Conservation (phyloP, 164 flowering plant species). For the Vitis labrusca region DNA sequence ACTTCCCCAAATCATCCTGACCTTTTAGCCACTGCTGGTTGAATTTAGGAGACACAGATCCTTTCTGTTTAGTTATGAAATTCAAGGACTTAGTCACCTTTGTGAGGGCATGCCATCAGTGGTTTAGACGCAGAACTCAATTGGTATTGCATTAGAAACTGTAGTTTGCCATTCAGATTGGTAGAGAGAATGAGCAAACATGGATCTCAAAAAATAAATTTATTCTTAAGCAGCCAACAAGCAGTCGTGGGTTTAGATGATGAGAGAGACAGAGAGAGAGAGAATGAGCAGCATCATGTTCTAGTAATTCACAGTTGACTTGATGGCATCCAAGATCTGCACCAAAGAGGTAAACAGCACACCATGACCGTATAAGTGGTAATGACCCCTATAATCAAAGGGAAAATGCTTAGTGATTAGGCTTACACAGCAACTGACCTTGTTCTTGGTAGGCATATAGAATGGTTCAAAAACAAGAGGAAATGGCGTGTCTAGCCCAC, state of each 20-base stretch:
- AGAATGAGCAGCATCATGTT: background rate
- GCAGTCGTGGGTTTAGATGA: background rate
- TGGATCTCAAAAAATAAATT: no score
- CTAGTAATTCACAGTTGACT: constrained; percentile 72
- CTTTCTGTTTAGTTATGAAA: no score
- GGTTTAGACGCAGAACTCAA: no score
- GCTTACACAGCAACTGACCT: constrained; percentile 36
- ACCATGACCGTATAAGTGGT: background rate
- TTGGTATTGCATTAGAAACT: no score
- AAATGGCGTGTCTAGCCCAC: constrained; percentile 95
- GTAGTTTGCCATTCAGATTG: no score
- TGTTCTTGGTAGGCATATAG: constrained; percentile 90
- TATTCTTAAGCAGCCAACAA: no score
- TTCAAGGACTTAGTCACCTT: no score
- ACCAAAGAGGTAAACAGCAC: background rate
- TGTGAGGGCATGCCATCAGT: no score
- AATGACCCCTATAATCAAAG: background rate
- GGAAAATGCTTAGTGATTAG: background rate
- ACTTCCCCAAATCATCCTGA: no score
- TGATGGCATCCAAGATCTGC: constrained; percentile 76
- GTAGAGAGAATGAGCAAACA: no score
- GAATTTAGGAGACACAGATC: no score
- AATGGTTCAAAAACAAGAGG: constrained; percentile 97
- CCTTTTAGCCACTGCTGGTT: no score
- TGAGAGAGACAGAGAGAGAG: background rate